phyloP scores from a whole-genome alignment of 2,329 filamentous ascomycete genomes.

The Daldinia sp. region DNA sequence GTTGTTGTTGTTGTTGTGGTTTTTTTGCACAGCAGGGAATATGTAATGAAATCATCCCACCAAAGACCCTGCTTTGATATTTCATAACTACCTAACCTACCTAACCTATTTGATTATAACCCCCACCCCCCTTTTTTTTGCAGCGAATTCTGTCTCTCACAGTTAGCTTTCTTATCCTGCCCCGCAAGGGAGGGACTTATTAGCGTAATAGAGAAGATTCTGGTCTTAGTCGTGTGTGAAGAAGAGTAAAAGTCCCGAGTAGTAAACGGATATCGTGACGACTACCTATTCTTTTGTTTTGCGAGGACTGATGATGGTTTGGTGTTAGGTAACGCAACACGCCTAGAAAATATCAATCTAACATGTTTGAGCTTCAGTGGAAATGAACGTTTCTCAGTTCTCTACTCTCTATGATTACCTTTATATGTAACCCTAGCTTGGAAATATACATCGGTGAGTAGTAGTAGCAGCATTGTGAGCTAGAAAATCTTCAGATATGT shows the following conservation, averaged over 20 bases:
- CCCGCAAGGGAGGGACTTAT: not conserved
- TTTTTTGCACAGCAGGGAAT: not conserved
- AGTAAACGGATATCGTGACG: not conserved
- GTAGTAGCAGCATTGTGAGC: not conserved
- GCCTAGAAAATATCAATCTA: not conserved
- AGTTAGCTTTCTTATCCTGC: not conserved
- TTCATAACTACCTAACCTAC: not conserved
- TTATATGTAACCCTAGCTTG: not conserved
- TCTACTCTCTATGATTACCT: not conserved
- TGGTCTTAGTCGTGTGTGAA: not conserved
- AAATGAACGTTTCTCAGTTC: not conserved
- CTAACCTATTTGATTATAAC: not conserved
- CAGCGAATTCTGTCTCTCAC: not conserved
- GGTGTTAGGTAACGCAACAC: not conserved
- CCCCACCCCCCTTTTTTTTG: not conserved
- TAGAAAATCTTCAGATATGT: too few species aligned
- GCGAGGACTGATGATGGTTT: not conserved
- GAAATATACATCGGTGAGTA: not conserved
- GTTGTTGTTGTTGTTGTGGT: too few species aligned
- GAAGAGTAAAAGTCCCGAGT: not conserved
- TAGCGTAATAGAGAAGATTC: constrained; percentile 1
- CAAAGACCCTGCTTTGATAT: not conserved
- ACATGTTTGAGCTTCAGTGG: not conserved
- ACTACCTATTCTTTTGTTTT: not conserved
- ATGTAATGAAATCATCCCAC: not conserved